Percentiles rank a stretch among this genome's conserved stretches.
These are phyloP conservation scores for Colletotrichum sp. DNA, from an alignment of 2,329 filamentous ascomycete species.

Conservation along the genomic window DNA sequence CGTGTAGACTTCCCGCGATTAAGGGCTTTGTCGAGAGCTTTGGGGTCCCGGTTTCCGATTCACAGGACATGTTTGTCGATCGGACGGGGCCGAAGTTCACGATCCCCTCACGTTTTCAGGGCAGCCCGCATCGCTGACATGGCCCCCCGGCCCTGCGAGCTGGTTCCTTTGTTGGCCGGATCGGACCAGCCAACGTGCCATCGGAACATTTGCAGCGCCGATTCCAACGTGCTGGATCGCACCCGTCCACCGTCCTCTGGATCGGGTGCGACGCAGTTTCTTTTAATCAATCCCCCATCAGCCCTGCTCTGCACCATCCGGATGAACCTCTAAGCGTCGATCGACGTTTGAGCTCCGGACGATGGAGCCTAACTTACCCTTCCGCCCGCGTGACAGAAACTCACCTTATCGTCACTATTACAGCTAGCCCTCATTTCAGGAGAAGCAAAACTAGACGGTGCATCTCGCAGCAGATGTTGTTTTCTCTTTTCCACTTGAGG, in stretches of 20 bases:
- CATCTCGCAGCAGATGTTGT: not conserved
- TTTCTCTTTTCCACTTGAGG: not conserved
- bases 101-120: conserved; percentile 11
- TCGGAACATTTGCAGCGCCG: conserved; percentile 13
- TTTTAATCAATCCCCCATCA: not conserved
- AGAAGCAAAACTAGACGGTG: not conserved
- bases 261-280: not conserved
- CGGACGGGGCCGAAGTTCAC: conserved; percentile 13
- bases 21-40: not conserved
- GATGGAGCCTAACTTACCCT: not conserved
- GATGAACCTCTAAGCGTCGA: not conserved
- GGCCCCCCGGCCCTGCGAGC: not conserved
- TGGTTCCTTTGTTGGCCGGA: conserved; percentile 10
- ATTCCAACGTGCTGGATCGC: conserved; percentile 3
- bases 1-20: not conserved
- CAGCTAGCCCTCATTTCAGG: not conserved
- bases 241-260: not conserved
- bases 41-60: conserved; percentile 10
- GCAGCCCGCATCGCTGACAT: conserved; percentile 10
- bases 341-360: not conserved
- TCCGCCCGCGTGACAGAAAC: not conserved
- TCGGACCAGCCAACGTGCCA: conserved; percentile 13
- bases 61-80: conserved; percentile 1
- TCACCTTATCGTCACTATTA: not conserved
- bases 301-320: conserved; percentile 5